phyloP scores from a whole-genome alignment of 352 stramenopile species.

The Chrysophaeum taylorii region DNA sequence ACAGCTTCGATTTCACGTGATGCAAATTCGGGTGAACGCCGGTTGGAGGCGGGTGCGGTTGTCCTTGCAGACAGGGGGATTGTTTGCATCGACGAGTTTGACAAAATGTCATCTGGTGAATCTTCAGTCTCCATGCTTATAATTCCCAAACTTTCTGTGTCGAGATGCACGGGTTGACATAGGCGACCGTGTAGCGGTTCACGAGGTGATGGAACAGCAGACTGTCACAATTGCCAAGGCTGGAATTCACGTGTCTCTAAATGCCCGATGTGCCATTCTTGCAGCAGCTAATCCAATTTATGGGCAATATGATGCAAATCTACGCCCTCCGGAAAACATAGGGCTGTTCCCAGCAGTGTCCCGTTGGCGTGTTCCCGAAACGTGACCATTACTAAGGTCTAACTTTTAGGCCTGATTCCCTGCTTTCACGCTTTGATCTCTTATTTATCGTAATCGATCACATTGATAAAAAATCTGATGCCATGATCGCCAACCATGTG shows the following conservation, averaged over 20 bases:
- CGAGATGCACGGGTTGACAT: background rate
- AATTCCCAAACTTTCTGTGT: background rate
- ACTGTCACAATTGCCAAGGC: slow-evolving; percentile 99
- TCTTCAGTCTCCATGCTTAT: background rate
- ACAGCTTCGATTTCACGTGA: slow-evolving; percentile 96
- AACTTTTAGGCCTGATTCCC: slow-evolving; percentile 78
- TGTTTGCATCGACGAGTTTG: slow-evolving; percentile 99
- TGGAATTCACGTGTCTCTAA: slow-evolving; percentile 96
- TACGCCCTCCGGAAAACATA: slow-evolving; percentile 96
- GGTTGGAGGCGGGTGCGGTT: slow-evolving; percentile 94
- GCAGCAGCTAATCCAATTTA: slow-evolving; percentile 98
- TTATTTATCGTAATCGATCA: slow-evolving; percentile 99
- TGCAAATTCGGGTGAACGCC: slow-evolving; percentile 63
- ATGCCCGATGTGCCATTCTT: slow-evolving; percentile 94
- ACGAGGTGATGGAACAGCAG: slow-evolving; percentile 99
- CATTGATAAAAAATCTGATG: slow-evolving; percentile 80
- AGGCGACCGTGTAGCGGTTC: slow-evolving; percentile 94
- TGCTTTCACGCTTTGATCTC: slow-evolving; percentile 98
- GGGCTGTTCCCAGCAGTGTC: slow-evolving; percentile 46
- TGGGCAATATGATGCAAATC: slow-evolving; percentile 97
- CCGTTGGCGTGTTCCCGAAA: too few species aligned
- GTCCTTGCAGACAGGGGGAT: slow-evolving; percentile 95
- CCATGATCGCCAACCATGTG: slow-evolving; percentile 92
- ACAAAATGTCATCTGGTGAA: slow-evolving; percentile 73
- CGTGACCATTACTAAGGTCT: too few species aligned